These are phyloP conservation scores for Termitomyces sp. DNA, from an alignment of 768 basidiomycete species.

Conservation along the genomic window DNA sequence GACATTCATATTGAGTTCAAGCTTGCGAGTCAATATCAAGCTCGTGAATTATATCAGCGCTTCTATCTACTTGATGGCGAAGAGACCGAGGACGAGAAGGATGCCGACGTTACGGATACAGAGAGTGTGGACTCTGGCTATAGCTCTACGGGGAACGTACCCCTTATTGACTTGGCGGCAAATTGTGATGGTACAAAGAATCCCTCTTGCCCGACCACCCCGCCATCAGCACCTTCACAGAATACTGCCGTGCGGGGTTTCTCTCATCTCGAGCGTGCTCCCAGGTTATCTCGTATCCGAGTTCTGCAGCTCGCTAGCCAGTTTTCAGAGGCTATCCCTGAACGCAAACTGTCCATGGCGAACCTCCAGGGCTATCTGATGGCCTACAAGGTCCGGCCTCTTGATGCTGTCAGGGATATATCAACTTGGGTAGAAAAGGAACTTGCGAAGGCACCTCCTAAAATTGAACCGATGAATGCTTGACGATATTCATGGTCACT, in stretches of 20 bases:
- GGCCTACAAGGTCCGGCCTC: constrained; percentile 56
- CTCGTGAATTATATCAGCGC: constrained; percentile 53
- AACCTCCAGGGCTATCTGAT: constrained; percentile 58
- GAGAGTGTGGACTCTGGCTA: constrained; percentile 14
- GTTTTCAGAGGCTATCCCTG: constrained; percentile 51
- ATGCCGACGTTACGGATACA: constrained; percentile 11
- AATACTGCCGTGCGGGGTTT: constrained; percentile 12
- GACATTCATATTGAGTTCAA: constrained; percentile 76
- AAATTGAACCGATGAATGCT: neutral
- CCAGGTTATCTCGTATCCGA: constrained; percentile 32
- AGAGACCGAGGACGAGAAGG: constrained; percentile 18
- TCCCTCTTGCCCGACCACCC: neutral
- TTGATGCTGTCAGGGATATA: constrained; percentile 43
- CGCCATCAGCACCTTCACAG: constrained; percentile 6
- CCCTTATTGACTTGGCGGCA: constrained; percentile 3
- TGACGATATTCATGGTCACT: neutral
- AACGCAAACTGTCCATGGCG: constrained; percentile 44
- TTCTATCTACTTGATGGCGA: constrained; percentile 55
- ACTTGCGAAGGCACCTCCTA: constrained; percentile 6
- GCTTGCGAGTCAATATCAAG: constrained; percentile 66
- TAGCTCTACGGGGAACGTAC: constrained; percentile 7
- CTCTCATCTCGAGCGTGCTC: constrained; percentile 29
- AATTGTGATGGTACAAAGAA: neutral
- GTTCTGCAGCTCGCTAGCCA: constrained; percentile 41
- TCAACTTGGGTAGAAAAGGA: constrained; percentile 47